Conservation (phyloP, 257 asterid genomes). For the Solanum okadae region DNA sequence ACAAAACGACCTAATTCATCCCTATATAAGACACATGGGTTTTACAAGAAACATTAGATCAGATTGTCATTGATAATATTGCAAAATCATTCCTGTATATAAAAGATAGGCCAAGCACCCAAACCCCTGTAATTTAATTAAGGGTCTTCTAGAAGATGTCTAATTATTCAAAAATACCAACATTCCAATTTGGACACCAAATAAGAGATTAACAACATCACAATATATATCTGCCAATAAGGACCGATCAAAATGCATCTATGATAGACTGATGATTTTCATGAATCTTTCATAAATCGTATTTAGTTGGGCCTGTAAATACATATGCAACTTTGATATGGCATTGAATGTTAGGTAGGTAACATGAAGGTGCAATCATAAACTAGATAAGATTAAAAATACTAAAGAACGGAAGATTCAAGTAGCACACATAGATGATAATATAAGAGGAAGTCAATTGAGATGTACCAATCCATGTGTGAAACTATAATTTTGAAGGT, state of each 20-base stretch:
- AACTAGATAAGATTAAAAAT: background rate
- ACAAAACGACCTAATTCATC: constrained; percentile 83
- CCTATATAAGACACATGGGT: constrained; percentile 31
- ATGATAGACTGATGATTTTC: background rate
- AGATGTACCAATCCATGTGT: background rate
- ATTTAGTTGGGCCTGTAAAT: background rate
- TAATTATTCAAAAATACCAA: background rate
- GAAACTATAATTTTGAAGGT: background rate
- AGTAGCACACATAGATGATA: background rate
- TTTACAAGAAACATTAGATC: background rate
- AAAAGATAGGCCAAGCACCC: background rate
- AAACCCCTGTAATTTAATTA: background rate
- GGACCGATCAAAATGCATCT: background rate
- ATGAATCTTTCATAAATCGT: background rate
- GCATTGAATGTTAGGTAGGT: background rate
- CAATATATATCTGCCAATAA: background rate
- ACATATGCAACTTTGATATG: background rate
- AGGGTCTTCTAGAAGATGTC: background rate
- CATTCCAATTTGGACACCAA: background rate
- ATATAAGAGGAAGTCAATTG: background rate
- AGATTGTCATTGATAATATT: background rate
- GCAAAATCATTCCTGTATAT: background rate
- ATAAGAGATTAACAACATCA: background rate
- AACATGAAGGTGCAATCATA: background rate
- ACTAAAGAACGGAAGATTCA: background rate